Percentiles rank a stretch among this genome's conserved stretches.
phyloP scores from a whole-genome alignment of 208 protist genomes.

The Acanthamoeba royreba region DNA sequence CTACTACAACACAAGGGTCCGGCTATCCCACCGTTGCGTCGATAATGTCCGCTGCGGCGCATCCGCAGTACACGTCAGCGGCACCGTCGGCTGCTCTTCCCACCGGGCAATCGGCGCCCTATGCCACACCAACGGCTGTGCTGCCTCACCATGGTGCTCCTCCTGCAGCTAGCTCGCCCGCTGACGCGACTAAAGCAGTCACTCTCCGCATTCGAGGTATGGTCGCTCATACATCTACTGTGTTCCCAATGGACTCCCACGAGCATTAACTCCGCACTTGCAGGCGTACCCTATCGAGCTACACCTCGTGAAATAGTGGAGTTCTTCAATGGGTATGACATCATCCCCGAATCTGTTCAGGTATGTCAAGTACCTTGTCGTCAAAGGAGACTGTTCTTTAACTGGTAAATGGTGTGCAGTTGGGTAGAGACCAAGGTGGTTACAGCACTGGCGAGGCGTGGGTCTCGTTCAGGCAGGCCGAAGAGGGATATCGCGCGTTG shows the following conservation, averaged over 20 bases:
- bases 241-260: background rate
- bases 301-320: background rate
- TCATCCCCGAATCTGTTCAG: constrained; percentile 10
- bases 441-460: background rate
- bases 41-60: background rate
- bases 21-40: background rate
- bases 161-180: background rate
- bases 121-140: too few species aligned
- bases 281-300: background rate
- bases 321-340: background rate
- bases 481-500: background rate
- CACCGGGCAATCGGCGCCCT: too few species aligned
- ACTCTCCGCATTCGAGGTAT: background rate
- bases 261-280: background rate
- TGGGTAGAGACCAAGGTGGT: background rate
- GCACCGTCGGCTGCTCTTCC: background rate
- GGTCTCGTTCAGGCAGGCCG: background rate
- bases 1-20: background rate
- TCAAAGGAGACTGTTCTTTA: background rate
- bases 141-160: too few species aligned
- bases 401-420: background rate
- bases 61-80: background rate
- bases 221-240: background rate
- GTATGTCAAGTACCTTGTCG: background rate
- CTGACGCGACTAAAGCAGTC: background rate